These are phyloP conservation scores for Podospora australis DNA, from an alignment of 495 filamentous ascomycete genomes.

Conservation along the genomic window DNA sequence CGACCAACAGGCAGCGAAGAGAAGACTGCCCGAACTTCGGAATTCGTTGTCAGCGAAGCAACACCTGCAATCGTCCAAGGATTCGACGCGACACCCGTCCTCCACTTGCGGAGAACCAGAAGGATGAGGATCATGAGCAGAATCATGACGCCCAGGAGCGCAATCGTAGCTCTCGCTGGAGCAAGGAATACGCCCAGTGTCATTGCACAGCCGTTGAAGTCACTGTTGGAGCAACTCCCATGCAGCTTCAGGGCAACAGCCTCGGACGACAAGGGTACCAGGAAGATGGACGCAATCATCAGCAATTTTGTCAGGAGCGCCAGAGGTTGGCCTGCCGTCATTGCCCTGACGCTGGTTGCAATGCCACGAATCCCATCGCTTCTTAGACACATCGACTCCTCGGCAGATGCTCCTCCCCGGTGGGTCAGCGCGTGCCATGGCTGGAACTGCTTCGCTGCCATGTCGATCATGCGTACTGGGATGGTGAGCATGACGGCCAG, in stretches of 20 bases:
- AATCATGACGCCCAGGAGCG: slow-evolving; percentile 23
- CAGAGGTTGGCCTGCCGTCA: slow-evolving; percentile 23
- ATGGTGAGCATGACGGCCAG: slow-evolving; percentile 26
- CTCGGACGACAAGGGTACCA: slow-evolving; percentile 30
- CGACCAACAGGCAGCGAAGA: slow-evolving; percentile 17
- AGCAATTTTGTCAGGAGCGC: slow-evolving; percentile 24
- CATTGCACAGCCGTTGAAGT: slow-evolving; percentile 29
- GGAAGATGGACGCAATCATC: slow-evolving; percentile 20
- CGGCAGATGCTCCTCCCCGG: slow-evolving; percentile 15
- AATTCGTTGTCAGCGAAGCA: slow-evolving; percentile 29
- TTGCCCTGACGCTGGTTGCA: slow-evolving; percentile 16
- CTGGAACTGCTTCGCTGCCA: slow-evolving; percentile 29
- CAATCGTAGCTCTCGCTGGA: slow-evolving; percentile 21
- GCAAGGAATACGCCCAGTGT: slow-evolving; percentile 27
- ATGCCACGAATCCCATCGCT: slow-evolving; percentile 23
- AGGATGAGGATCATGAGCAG: slow-evolving; percentile 20
- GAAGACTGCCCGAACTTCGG: slow-evolving; percentile 24
- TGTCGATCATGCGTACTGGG: slow-evolving; percentile 31
- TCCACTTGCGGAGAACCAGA: slow-evolving; percentile 23
- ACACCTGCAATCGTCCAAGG: slow-evolving; percentile 38
- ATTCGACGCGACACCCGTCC: slow-evolving; percentile 30
- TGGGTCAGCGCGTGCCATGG: slow-evolving; percentile 32
- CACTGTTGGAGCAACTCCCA: slow-evolving; percentile 19
- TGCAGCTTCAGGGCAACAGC: slow-evolving; percentile 28
- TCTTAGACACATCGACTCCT: slow-evolving; percentile 26